Conservation (phyloP, 2,329 filamentous ascomycete genomes). For the Septoria petroselini region DNA sequence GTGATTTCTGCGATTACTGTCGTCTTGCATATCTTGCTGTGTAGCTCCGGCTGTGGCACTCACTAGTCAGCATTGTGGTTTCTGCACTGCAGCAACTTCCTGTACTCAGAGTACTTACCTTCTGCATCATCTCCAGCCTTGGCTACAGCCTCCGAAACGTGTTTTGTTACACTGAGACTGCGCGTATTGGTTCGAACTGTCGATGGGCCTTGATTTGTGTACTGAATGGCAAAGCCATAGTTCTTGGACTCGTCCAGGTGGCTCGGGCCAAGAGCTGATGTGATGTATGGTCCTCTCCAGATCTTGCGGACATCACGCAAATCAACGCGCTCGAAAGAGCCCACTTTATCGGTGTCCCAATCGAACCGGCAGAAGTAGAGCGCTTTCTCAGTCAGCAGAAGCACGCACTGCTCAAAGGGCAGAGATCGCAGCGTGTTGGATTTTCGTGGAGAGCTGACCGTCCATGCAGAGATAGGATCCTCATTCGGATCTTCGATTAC, state of each 20-base stretch:
- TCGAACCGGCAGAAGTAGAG: slow-evolving; percentile 89
- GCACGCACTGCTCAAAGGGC: slow-evolving; percentile 82
- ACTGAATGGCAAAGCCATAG: slow-evolving; percentile 77
- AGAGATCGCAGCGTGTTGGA: slow-evolving; percentile 64
- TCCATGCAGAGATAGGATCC: slow-evolving; percentile 87
- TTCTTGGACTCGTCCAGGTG: slow-evolving; percentile 78
- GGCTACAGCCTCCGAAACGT: slow-evolving; percentile 39
- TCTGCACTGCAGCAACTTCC: too few species aligned
- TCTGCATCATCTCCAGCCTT: background rate
- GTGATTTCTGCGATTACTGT: slow-evolving; percentile 19
- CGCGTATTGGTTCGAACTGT: slow-evolving; percentile 80
- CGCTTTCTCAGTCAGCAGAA: slow-evolving; percentile 79
- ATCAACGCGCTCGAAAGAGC: slow-evolving; percentile 82
- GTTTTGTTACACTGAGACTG: slow-evolving; percentile 61
- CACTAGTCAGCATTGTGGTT: too few species aligned
- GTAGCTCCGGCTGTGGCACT: background rate
- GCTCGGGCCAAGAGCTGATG: slow-evolving; percentile 73
- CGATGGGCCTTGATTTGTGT: slow-evolving; percentile 64
- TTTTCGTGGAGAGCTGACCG: slow-evolving; percentile 70
- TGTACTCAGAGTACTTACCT: background rate
- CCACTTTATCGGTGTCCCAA: slow-evolving; percentile 92
- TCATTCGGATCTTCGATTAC: slow-evolving; percentile 77
- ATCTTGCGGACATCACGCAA: slow-evolving; percentile 70
- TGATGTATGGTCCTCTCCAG: slow-evolving; percentile 83
- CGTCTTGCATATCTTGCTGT: slow-evolving; percentile 22